phyloP scores from a whole-genome alignment of 768 basidiomycete species.

The Hypholoma sublateritium region DNA sequence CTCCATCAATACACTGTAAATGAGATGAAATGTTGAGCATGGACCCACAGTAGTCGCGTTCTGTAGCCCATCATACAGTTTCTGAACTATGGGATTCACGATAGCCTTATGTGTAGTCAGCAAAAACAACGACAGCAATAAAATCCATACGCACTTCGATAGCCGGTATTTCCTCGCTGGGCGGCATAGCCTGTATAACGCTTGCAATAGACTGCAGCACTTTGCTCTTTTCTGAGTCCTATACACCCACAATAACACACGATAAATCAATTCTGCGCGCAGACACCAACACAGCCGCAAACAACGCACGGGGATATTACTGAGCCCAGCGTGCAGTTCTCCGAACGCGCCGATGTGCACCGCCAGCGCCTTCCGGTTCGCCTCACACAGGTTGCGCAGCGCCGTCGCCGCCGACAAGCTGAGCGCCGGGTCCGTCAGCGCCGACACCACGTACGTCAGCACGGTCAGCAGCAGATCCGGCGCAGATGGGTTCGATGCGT shows the following conservation, averaged over 20 bases:
- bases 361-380: conserved; percentile 81
- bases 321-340: conserved; percentile 75
- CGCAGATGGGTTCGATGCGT: conserved; percentile 16
- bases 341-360: conserved; percentile 85
- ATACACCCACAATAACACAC: background rate
- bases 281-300: background rate
- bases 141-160: conserved; percentile 52
- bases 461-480: conserved; percentile 60
- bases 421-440: conserved; percentile 62
- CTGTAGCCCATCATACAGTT: conserved; percentile 61
- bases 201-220: conserved; percentile 92
- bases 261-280: background rate
- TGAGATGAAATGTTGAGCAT: background rate
- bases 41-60: conserved; percentile 50
- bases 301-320: conserved; percentile 64
- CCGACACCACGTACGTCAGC: conserved; percentile 68
- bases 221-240: conserved; percentile 88
- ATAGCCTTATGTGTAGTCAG: conserved; percentile 51
- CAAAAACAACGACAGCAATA: background rate
- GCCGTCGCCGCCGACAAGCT: conserved; percentile 79
- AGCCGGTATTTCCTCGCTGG: conserved; percentile 74
- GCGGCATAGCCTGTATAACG: conserved; percentile 87
- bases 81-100: conserved; percentile 70
- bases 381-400: conserved; percentile 85
- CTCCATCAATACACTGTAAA: background rate